Percentiles rank a stretch among this genome's conserved stretches.
Conservation (phyloP, 352 stramenopile species). For the Pythium folliculosum region DNA sequence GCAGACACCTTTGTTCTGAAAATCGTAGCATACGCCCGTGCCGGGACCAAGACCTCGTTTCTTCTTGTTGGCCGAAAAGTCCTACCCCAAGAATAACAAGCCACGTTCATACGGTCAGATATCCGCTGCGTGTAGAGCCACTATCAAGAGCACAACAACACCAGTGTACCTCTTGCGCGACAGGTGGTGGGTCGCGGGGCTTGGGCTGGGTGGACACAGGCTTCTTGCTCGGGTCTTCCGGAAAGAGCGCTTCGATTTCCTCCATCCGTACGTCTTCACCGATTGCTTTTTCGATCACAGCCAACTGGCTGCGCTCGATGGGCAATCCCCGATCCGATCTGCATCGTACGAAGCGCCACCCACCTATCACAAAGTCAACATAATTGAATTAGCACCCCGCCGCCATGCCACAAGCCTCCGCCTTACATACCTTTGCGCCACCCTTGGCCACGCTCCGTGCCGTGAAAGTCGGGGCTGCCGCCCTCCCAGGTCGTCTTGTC, state of each 20-base stretch:
- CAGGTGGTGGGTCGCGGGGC: conserved; percentile 16
- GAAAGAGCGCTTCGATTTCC: conserved; percentile 80
- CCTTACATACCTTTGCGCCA: conserved; percentile 74
- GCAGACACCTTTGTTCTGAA: conserved; percentile 88
- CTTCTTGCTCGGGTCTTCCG: conserved; percentile 67
- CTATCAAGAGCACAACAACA: too few species aligned
- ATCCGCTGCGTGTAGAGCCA: not conserved
- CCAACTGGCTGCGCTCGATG: conserved; percentile 57
- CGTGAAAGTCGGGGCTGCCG: conserved; percentile 66
- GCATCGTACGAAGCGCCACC: conserved; percentile 74
- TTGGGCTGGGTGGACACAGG: conserved; percentile 27
- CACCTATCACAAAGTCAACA: conserved; percentile 37
- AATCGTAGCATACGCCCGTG: conserved; percentile 87
- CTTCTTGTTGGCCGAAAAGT: conserved; percentile 68
- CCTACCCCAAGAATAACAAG: conserved; percentile 28
- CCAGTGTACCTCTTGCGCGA: conserved; percentile 35
- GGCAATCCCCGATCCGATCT: conserved; percentile 69
- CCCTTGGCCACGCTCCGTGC: conserved; percentile 60
- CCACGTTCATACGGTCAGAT: not conserved
- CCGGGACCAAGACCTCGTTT: conserved; percentile 56
- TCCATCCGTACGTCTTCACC: conserved; percentile 78
- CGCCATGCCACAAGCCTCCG: too few species aligned
- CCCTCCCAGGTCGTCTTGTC: conserved; percentile 80
- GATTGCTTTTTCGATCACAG: conserved; percentile 71
- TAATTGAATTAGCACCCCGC: not conserved